These are phyloP conservation scores for Pythium folliculosum DNA, from an alignment of 352 stramenopile species.

Conservation along the genomic window DNA sequence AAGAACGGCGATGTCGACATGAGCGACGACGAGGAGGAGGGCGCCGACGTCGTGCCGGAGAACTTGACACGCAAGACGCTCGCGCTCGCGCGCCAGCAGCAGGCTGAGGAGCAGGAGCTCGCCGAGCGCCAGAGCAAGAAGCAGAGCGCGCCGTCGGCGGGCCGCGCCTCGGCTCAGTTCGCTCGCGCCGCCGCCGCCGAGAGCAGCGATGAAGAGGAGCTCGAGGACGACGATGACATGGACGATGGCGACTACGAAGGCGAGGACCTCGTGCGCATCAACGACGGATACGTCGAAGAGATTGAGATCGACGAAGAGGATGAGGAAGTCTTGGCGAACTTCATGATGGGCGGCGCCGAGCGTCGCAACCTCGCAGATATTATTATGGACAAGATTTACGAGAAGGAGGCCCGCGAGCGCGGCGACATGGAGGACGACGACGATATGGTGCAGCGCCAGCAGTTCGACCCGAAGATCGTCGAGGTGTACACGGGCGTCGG, in stretches of 20 bases:
- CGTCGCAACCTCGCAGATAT: slow-evolving; percentile 97
- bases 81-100: slow-evolving; percentile 72
- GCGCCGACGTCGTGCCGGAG: slow-evolving; percentile 72
- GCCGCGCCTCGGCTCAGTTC: slow-evolving; percentile 20
- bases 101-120: slow-evolving; percentile 71
- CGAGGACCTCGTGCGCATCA: slow-evolving; percentile 88
- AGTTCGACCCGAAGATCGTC: slow-evolving; percentile 95
- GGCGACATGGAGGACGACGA: slow-evolving; percentile 76
- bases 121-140: slow-evolving; percentile 43
- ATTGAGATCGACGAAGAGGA: slow-evolving; percentile 88
- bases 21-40: slow-evolving; percentile 64
- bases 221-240: slow-evolving; percentile 84
- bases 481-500: slow-evolving; percentile 99
- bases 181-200: slow-evolving; percentile 37
- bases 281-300: slow-evolving; percentile 91
- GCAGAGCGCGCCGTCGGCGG: slow-evolving; percentile 12
- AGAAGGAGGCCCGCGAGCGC: slow-evolving; percentile 92
- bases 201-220: slow-evolving; percentile 56
- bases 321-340: slow-evolving; percentile 84
- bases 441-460: slow-evolving; percentile 54
- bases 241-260: slow-evolving; percentile 88
- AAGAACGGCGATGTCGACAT: slow-evolving; percentile 41
- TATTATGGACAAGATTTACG: slow-evolving; percentile 99
- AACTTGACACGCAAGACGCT: slow-evolving; percentile 84
- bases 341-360: slow-evolving; percentile 84